Conservation (phyloP, 352 stramenopile genomes). For the Globisporangium heterothallicum region DNA sequence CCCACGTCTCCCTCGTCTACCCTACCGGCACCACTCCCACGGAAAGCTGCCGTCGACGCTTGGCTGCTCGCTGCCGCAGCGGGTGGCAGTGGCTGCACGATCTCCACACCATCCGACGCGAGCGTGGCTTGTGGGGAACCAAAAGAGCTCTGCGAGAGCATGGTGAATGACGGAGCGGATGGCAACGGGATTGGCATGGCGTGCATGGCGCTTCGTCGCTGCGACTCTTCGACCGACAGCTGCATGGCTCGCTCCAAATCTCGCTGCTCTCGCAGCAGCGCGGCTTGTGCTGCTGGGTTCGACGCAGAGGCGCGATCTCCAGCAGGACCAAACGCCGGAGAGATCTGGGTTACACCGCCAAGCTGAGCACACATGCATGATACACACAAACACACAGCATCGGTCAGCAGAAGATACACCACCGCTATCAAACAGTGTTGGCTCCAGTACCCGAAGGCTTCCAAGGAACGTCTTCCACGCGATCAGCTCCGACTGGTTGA, state of each 20-base stretch:
- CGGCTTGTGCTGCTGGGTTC: conserved; percentile 3
- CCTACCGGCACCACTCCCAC: background rate
- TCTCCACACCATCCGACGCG: conserved; percentile 69
- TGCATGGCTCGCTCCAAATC: conserved; percentile 53
- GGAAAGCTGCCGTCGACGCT: too few relatives aligned
- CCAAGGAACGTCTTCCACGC: conserved; percentile 72
- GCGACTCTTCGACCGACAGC: conserved; percentile 52
- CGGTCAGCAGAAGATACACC: too few relatives aligned
- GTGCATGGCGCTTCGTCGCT: conserved; percentile 10
- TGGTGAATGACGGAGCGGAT: conserved; percentile 27
- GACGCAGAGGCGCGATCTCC: conserved; percentile 3
- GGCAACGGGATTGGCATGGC: conserved; percentile 8
- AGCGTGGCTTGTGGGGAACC: conserved; percentile 41
- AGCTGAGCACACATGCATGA: conserved; percentile 8
- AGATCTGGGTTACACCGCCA: conserved; percentile 16
- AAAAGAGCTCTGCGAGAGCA: conserved; percentile 13
- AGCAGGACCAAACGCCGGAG: conserved; percentile 16
- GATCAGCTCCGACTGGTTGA: conserved; percentile 47
- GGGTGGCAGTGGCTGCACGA: conserved; percentile 62
- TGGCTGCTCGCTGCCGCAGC: too few relatives aligned
- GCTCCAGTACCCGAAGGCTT: conserved; percentile 43
- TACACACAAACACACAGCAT: background rate
- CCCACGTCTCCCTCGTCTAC: conserved; percentile 4
- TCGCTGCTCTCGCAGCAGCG: conserved; percentile 45
- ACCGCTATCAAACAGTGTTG: too few relatives aligned